Evolutionary conservation across 2,329 filamentous ascomycete genomes (phyloP), one percentile per base, ranked within the genome.

Genomic region (Nemania diffusa): DNA sequence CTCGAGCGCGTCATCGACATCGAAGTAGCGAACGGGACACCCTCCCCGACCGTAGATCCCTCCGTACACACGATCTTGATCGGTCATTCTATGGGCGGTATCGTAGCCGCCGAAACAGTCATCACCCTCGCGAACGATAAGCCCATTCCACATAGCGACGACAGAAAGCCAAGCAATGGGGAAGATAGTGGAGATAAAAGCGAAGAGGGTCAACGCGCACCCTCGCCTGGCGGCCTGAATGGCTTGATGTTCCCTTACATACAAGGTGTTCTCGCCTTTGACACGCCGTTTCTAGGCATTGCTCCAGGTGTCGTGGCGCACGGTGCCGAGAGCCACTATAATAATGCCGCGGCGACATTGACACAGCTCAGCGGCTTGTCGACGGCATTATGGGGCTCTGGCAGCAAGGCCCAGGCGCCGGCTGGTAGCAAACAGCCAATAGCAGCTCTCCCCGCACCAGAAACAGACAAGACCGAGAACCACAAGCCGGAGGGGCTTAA

Each of bases 1-100:
- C 89, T 94, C 72, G 91, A 97, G 77, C 92, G 92, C 74, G 92
- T 98, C 73, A 97, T 98, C 74, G 96, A 98, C 79, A 84, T 97
- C 74, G 95, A 99, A 81, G 94, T 97, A 64, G 89, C 87, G 29
- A 91, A 92, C 72, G 85, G 86, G 63, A 77, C 76, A 2, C 73
- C 75, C 29, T 74, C 72, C 9, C 76, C 76, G 27, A 78, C 76
- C 37, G 69, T 78, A 66, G 75, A 78, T 26, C 76, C 76, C 29
- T 75, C 73, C 40, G 76, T 79, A 9, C 76, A 69, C 50, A 73
- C 71, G 20, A 72, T 78, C 61, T 73, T 79, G 2, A 71, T 78
- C 66, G 77, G 76, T 3, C 76, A 79, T 68, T 76, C 74, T 6
- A 78, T 92, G 92, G 92, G 92, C 73, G 96, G 96, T 73, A 97